These are phyloP conservation scores for Garcileccinum viscosum DNA, from an alignment of 1,284 basidiomycete species.

Conservation along the genomic window DNA sequence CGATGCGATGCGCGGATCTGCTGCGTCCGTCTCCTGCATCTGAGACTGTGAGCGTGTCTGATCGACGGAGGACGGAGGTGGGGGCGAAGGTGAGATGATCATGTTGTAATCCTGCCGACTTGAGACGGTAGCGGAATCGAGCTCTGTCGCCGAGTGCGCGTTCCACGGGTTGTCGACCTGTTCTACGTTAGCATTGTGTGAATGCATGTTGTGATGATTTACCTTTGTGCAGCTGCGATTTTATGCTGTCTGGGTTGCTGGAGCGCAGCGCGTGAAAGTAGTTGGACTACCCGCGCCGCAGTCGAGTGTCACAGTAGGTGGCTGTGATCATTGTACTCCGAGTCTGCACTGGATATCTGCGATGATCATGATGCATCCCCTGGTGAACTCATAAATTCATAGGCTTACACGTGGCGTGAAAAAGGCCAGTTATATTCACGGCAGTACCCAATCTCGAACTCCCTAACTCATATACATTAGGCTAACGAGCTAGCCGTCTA, in stretches of 20 bases:
- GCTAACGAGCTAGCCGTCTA: too few relatives aligned
- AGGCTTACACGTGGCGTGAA: too few relatives aligned
- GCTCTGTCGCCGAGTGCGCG: too few relatives aligned
- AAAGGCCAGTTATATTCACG: too few relatives aligned
- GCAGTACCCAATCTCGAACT: too few relatives aligned
- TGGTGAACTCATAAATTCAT: too few relatives aligned
- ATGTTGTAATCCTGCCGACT: constrained; percentile 16
- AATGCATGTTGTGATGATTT: constrained; percentile 1
- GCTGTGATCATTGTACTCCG: neutral
- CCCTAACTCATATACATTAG: too few relatives aligned
- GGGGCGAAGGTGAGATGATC: constrained; percentile 27
- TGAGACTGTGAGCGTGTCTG: constrained; percentile 1
- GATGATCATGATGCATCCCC: too few relatives aligned
- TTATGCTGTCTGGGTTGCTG: constrained; percentile 12
- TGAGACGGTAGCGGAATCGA: neutral
- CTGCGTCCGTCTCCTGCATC: constrained; percentile 3
- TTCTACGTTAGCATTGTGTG: neutral
- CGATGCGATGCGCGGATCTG: constrained; percentile 56
- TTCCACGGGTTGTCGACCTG: constrained; percentile 22
- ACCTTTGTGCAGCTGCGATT: constrained; percentile 15
- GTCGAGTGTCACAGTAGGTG: neutral
- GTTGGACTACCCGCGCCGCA: neutral
- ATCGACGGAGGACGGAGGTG: constrained; percentile 11
- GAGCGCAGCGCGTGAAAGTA: constrained; percentile 18
- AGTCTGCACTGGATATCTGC: too few relatives aligned